Conservation (phyloP, 2,329 filamentous ascomycete genomes). For the Teratosphaeria zuluensis region DNA sequence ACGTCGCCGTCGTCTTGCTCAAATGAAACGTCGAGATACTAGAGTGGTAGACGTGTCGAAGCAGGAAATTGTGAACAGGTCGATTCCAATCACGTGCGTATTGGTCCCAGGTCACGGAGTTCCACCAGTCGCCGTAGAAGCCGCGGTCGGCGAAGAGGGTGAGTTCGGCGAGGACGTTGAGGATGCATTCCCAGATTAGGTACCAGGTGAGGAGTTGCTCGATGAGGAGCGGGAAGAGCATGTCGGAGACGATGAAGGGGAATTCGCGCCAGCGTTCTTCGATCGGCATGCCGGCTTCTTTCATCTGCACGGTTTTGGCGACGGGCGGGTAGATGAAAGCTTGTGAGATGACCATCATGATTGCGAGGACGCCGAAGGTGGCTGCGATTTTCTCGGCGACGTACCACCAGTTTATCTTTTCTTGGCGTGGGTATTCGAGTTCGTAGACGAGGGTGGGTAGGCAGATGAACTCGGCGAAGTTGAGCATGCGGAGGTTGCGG, state of each 20-base stretch:
- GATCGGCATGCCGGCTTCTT: conserved; percentile 54
- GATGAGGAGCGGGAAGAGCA: conserved; percentile 70
- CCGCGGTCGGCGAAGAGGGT: conserved; percentile 68
- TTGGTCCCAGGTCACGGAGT: conserved; percentile 56
- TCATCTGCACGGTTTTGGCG: conserved; percentile 55
- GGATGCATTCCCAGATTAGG: conserved; percentile 59
- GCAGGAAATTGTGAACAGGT: conserved; percentile 69
- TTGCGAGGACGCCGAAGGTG: conserved; percentile 61
- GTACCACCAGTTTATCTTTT: conserved; percentile 63
- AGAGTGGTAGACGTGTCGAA: conserved; percentile 70
- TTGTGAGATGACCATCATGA: conserved; percentile 72
- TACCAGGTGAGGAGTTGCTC: conserved; percentile 73
- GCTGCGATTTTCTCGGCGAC: conserved; percentile 62
- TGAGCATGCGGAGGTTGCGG: conserved; percentile 51
- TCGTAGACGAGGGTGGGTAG: conserved; percentile 73
- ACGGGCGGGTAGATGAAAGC: conserved; percentile 70
- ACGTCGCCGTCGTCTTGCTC: conserved; percentile 59
- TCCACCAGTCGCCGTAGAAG: conserved; percentile 51
- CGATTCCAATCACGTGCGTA: conserved; percentile 74
- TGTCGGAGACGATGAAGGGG: conserved; percentile 64
- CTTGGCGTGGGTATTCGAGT: conserved; percentile 63
- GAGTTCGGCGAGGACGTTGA: conserved; percentile 68
- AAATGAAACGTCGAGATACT: conserved; percentile 65
- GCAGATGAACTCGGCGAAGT: conserved; percentile 58
- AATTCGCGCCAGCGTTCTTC: conserved; percentile 55